phyloP scores from a whole-genome alignment of 805 yeast species.

The Candida tammaniensis region DNA sequence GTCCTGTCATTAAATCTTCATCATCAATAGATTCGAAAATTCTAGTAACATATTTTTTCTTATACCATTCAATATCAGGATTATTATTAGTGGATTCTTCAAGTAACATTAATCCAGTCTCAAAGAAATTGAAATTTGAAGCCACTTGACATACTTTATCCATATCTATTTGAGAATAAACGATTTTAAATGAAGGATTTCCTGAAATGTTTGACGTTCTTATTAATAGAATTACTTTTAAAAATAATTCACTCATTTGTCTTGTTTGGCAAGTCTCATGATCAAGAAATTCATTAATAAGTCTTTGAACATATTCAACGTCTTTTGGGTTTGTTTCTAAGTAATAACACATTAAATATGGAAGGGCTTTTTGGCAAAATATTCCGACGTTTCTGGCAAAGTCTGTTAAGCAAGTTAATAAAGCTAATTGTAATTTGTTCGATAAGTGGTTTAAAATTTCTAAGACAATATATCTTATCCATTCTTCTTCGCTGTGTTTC shows the following conservation, averaged over 20 bases:
- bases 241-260: conserved; percentile 21
- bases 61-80: conserved; percentile 13
- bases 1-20: conserved; percentile 60
- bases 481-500: too few relatives aligned
- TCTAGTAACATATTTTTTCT: conserved; percentile 17
- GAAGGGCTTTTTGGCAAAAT: conserved; percentile 5
- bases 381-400: not conserved
- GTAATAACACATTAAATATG: conserved; percentile 8
- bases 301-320: not conserved
- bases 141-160: conserved; percentile 28
- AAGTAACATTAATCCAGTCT: conserved; percentile 46
- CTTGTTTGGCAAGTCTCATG: conserved; percentile 3
- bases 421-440: too few relatives aligned
- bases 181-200: conserved; percentile 20
- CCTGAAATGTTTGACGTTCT: conserved; percentile 39
- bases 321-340: conserved; percentile 4
- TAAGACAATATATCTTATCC: too few relatives aligned
- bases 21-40: conserved; percentile 59
- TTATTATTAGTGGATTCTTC: conserved; percentile 38
- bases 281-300: conserved; percentile 3
- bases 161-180: conserved; percentile 30
- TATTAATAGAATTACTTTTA: conserved; percentile 10
- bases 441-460: too few relatives aligned
- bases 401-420: too few relatives aligned
- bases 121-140: conserved; percentile 27